A percentile compares a stretch with the other conserved stretches of the same genome.
phyloP scores from a whole-genome alignment of 2,329 filamentous ascomycete genomes.

The Colletotrichum simmondsii region DNA sequence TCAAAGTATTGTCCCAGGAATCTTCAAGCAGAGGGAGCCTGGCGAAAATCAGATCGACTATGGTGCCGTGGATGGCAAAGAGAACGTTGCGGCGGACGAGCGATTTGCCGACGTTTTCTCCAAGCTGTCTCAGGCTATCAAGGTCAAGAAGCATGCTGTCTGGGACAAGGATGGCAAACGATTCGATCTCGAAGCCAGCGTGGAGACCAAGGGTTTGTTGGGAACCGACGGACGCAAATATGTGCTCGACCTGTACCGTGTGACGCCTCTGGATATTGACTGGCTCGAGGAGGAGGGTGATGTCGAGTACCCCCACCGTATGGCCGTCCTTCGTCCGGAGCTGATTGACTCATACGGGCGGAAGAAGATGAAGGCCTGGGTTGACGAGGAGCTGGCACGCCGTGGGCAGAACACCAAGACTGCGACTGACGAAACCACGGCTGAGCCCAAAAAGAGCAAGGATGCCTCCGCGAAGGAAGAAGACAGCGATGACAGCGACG shows the following conservation, averaged over 20 bases:
- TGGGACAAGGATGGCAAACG: conserved; percentile 97
- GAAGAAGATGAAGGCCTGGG: conserved; percentile 88
- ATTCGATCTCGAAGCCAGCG: conserved; percentile 92
- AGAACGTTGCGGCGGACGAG: conserved; percentile 90
- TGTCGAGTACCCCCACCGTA: conserved; percentile 86
- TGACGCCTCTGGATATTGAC: conserved; percentile 88
- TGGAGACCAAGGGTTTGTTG: conserved; percentile 97
- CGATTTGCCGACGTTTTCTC: conserved; percentile 86
- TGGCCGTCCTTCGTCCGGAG: conserved; percentile 93
- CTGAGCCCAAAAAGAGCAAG: conserved; percentile 43
- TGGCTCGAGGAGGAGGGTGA: conserved; percentile 84
- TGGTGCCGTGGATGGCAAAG: conserved; percentile 96
- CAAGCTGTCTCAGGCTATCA: conserved; percentile 89
- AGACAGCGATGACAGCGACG: conserved; percentile 42
- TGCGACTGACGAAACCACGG: conserved; percentile 42
- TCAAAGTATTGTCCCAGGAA: conserved; percentile 97
- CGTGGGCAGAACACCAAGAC: conserved; percentile 58
- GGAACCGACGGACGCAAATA: conserved; percentile 98
- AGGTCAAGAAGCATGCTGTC: conserved; percentile 93
- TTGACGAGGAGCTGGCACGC: conserved; percentile 80
- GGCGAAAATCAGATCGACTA: conserved; percentile 99
- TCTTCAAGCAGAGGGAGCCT: conserved; percentile 98
- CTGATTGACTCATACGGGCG: conserved; percentile 88
- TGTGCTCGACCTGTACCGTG: conserved; percentile 94
- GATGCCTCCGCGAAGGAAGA: conserved; percentile 33